Base-by-base conservation (phyloP, 225 moss, liverwort and hornwort genomes). In the Bryum argenteum region DNA sequence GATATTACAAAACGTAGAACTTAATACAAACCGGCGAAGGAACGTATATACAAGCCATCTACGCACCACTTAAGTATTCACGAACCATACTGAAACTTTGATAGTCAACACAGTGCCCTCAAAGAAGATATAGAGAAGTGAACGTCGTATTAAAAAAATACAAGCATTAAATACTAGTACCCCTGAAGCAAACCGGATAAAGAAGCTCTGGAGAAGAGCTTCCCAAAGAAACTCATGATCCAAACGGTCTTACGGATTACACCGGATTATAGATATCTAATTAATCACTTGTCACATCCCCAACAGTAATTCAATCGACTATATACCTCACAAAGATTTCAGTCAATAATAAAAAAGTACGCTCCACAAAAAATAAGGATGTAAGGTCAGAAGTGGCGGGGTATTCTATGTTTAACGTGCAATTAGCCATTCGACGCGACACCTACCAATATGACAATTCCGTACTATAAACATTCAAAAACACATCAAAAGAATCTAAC, bases 361-460 rank as follows among this genome's bases (percentile, higher is more conserved):
- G 37, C 16, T 44, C 65, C 8, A 42, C 17, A 60, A 57, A 37
- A 77, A 33, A 72, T 44, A 41, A 28, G n/a, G 50, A 57, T 59
- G 19, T 14, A 38, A 45, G 11, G 20, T 14, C 60, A n/a, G 44
- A 47, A 6, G 15, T 37, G 33, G 48, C 65, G 11, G 17, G n/a
- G 28, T 26, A 23, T 21, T 43, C 56, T 37, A 71, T 37, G 11
- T 8, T 28, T 4, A 54, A 1, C 40, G 51, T 24, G 43, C 37
- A 52, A 28, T 74, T 50, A 21, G 58, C 13, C 9, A 51, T 17
- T 54, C 39, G 47, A 47, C 65, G 51, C 16, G 54, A n/a, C n/a
- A 45, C 50, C 65, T 44, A 45, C 3, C 23, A 2, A 40, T 12
- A 52, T 1, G 7, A 28, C 8, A 56, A 38, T 10, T 38, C 0